Percentiles rank a stretch among this genome's conserved stretches.
Conservation (phyloP, 345 rosid species). For the Kandelia obovata region DNA sequence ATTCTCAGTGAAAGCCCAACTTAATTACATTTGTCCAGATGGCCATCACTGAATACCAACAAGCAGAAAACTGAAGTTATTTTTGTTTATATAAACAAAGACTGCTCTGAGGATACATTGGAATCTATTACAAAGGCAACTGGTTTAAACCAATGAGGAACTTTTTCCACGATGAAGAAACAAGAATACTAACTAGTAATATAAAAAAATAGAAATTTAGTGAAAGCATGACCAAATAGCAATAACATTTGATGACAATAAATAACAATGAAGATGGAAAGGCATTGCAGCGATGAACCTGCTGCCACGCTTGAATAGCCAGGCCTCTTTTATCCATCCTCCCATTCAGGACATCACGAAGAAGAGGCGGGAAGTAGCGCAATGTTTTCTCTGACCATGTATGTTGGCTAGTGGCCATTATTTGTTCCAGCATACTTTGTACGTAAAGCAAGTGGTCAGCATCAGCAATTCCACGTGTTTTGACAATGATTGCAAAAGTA, state of each 20-base stretch:
- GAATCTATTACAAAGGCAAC: too few species aligned
- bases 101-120: too few species aligned
- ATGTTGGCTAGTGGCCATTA: conserved; percentile 86
- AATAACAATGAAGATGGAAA: neutral
- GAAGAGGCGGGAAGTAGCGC: conserved; percentile 75
- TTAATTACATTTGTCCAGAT: too few species aligned
- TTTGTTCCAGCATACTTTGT: conserved; percentile 86
- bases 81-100: too few species aligned
- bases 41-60: too few species aligned
- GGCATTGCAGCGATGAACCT: conserved; percentile 35
- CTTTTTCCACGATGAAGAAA: too few species aligned
- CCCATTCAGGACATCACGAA: conserved; percentile 61
- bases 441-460: conserved; percentile 89
- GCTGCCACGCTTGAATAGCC: conserved; percentile 84
- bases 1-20: too few species aligned
- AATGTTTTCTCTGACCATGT: conserved; percentile 94
- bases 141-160: too few species aligned
- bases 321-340: conserved; percentile 65
- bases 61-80: too few species aligned
- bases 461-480: conserved; percentile 96
- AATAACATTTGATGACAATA: too few species aligned
- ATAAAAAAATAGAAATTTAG: neutral
- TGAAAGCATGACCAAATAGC: neutral
- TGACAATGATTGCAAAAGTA: conserved; percentile 87
- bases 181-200: too few species aligned